Evolutionary conservation across 208 protist genomes (phyloP).

Genomic region (Leptomonas pyrrhocoris): DNA sequence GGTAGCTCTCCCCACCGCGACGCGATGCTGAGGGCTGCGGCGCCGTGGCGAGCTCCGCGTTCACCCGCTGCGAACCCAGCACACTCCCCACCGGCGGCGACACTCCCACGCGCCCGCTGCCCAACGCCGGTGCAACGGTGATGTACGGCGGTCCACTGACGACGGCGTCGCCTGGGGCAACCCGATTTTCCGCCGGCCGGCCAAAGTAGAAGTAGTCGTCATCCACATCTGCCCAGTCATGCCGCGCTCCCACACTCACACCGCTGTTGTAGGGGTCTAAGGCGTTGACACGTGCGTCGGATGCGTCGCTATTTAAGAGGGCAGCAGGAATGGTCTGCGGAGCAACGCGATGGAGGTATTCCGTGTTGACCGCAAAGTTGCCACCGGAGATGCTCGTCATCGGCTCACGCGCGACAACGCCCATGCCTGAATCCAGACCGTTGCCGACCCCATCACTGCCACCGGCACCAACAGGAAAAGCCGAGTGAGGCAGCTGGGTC

Average conservation of each 20-base stretch:
- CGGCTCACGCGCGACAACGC: conserved; percentile 22
- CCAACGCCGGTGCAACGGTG: neutral
- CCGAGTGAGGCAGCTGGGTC: conserved; percentile 20
- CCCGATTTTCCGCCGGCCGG: conserved; percentile 12
- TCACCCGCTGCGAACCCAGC: conserved; percentile 36
- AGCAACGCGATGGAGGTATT: conserved; percentile 40
- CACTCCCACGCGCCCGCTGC: conserved; percentile 5
- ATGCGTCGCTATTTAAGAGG: neutral
- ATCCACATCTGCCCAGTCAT: conserved; percentile 52
- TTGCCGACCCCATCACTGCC: neutral
- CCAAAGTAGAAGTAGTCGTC: conserved; percentile 91
- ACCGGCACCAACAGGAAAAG: neutral
- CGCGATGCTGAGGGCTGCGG: conserved; percentile 2
- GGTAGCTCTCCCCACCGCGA: conserved; percentile 12
- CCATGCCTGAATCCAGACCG: neutral
- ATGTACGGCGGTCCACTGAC: conserved; percentile 22
- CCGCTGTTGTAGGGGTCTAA: conserved; percentile 53
- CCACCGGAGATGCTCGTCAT: conserved; percentile 57
- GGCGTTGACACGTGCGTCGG: neutral
- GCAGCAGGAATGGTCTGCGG: conserved; percentile 21
- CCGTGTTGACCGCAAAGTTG: conserved; percentile 57
- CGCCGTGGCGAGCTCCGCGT: conserved; percentile 23
- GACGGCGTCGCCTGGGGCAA: neutral
- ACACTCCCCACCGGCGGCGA: conserved; percentile 61
- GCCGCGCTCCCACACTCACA: neutral